Base-by-base conservation (phyloP, 306 rosid genomes). In the Dryas drummondii region DNA sequence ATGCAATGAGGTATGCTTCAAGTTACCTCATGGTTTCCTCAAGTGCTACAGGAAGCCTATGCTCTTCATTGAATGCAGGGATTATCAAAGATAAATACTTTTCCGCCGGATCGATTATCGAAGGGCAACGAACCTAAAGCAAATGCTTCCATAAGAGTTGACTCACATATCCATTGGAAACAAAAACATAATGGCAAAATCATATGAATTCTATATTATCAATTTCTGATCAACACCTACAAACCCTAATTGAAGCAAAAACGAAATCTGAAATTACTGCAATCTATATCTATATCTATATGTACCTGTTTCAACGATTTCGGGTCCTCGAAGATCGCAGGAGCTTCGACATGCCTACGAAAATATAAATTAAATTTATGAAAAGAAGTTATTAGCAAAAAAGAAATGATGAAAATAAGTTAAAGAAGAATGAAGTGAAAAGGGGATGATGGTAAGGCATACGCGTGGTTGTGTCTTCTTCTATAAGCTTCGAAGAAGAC, bases 21-120 rank as follows among this genome's bases (percentile, higher is more conserved):
- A 85, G 96, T 82, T 87, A 94, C 98, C 82, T 83, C 89, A 94
- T 75, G 32, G 91, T 87, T 82, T 94, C 98, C 46, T 90, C 91
- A 68, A 94, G 93, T 15, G 98, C 97, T 54, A 85, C 84, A 15
- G 97, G 96, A 79, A 94, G 97, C 78, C 98, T 88, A 51, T 77
- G 86, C 82, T 94, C 94, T 77, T 91, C 97, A 72, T 91, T 94
- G 82, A 83, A 94, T 37, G 97, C 94, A 50, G 96, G 98, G 72
- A 91, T 76, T 49, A 94, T 90, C 86, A 94, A 83, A 70, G 97
- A 91, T 15, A 94, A 78, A 85, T 90, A 94, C 84, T 94, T 94
- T 54, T 91, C 87, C 0, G 98, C 94, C 50, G 96, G 97, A 90
- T 91, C 94, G 72, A 81, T 90, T 78, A 91, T 80, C 32, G 88